Conservation (phyloP, 257 asterid genomes). For the Salvia rosmarinus region DNA sequence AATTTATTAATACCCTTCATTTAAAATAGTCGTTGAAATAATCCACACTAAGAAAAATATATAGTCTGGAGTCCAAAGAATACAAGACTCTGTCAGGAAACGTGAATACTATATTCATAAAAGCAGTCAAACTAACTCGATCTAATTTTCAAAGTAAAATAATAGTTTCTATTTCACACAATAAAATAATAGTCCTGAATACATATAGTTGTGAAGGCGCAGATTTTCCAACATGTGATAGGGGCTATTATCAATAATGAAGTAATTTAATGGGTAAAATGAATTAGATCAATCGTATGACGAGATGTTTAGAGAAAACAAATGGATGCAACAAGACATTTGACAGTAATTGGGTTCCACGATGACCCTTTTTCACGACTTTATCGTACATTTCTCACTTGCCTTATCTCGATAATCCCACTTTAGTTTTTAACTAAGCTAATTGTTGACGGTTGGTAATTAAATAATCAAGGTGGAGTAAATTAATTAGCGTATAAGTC, state of each 20-base stretch:
- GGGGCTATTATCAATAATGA: background rate
- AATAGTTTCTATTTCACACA: background rate
- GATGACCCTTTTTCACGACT: conserved; percentile 57
- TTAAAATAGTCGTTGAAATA: background rate
- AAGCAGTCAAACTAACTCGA: conserved; percentile 11
- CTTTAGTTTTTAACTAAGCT: background rate
- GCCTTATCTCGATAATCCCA: conserved; percentile 24
- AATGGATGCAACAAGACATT: conserved; percentile 38
- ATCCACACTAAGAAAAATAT: background rate
- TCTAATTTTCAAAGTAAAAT: background rate
- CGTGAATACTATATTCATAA: background rate
- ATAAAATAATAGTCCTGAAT: background rate
- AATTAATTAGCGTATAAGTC: conserved; percentile 3
- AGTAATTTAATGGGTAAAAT: background rate
- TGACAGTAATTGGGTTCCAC: conserved; percentile 41
- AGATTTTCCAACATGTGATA: conserved; percentile 26
- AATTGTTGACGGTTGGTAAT: conserved; percentile 19
- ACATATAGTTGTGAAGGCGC: background rate
- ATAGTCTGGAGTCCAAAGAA: background rate
- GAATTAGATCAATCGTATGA: background rate
- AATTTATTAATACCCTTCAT: background rate
- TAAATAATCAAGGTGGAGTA: background rate
- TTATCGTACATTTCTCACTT: conserved; percentile 38
- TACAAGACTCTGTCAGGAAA: conserved; percentile 23
- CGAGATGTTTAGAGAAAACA: background rate